Base-by-base conservation (phyloP, 225 moss, liverwort and hornwort species). In the Straminergon stramineum region DNA sequence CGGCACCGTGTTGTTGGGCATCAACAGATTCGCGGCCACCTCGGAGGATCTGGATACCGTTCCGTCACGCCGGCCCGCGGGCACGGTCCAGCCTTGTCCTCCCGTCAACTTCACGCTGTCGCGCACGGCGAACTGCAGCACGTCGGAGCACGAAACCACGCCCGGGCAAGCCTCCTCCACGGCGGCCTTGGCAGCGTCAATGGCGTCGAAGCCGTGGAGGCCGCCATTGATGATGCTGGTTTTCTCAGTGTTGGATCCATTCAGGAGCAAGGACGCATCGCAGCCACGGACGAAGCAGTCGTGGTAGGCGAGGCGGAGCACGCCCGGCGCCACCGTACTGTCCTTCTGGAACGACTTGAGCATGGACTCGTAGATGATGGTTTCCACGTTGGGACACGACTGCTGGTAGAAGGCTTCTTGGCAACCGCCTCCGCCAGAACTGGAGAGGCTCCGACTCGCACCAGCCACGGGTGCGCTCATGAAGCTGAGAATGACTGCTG, bases 161-260 rank as follows among this genome's bases (percentile, higher is more conserved):
- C 94, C 94, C 3, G 94, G 96, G 58, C 96, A 96, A 4, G 90
- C 95, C 31, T 89, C 80, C 78, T 96, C 96, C 34, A 96, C 93
- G 57, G 95, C 95, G 26, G 91, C 93, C 87, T 96, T 96, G 51
- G 94, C 93, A 8, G 93, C 92, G 37, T 96, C 96, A 22, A 95
- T 88, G 45, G 91, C 93, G 0, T 91, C 79, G 81, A 45, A 93
- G 15, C 87, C 92, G 63, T 89, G 93, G 17, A 93, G 65, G 62
- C 93, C 69, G 83, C 27, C 9, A 15, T 94, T 93, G 76, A 95
- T 92, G 13, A 30, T 13, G 76, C 10, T 34, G 13, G 34, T 84
- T 76, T 21, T 76, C 52, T 76, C 76, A 5, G 76, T 13, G 21
- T 1, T 34, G 52, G 34, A 76, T 52, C 76, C 76, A 11, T 17